Evolutionary conservation across 192 early-diverging fungal species (phyloP).

Genomic region (Chytriomyces hyalinus): DNA sequence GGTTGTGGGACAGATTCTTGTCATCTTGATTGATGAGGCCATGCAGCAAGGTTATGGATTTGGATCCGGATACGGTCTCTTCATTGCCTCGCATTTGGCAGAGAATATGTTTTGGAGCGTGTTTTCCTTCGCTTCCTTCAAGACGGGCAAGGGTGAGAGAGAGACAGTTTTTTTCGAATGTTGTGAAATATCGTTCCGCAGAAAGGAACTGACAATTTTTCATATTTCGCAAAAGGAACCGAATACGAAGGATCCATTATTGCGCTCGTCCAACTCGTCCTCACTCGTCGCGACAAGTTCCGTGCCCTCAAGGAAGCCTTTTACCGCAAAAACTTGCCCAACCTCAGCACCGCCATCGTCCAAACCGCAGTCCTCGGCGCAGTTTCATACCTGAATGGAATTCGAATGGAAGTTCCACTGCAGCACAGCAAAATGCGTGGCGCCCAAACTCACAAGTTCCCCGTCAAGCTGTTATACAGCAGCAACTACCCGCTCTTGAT

Average conservation of each 20-base stretch:
- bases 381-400: conserved; percentile 76
- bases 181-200: no score
- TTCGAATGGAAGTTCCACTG: conserved; percentile 91
- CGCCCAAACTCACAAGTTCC: conserved; percentile 88
- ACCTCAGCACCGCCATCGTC: conserved; percentile 71
- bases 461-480: conserved; percentile 95
- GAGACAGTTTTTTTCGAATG: not conserved
- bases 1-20: conserved; percentile 83
- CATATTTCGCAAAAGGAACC: conserved; percentile 46
- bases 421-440: conserved; percentile 80
- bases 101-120: conserved; percentile 95
- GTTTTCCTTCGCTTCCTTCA: conserved; percentile 84
- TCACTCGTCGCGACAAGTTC: conserved; percentile 88
- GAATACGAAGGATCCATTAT: conserved; percentile 95
- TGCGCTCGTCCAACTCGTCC: conserved; percentile 82
- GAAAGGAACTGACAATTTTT: conserved; percentile 68
- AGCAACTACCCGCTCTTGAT: conserved; percentile 95
- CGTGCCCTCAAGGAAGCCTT: conserved; percentile 90
- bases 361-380: conserved; percentile 67
- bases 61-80: conserved; percentile 90
- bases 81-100: conserved; percentile 93
- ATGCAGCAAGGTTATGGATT: conserved; percentile 96
- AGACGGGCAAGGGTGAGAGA: conserved; percentile 77
- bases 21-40: conserved; percentile 89
- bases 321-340: conserved; percentile 66